Conservation (phyloP, 495 filamentous ascomycete species). For the Trichocladium uniseriatum region DNA sequence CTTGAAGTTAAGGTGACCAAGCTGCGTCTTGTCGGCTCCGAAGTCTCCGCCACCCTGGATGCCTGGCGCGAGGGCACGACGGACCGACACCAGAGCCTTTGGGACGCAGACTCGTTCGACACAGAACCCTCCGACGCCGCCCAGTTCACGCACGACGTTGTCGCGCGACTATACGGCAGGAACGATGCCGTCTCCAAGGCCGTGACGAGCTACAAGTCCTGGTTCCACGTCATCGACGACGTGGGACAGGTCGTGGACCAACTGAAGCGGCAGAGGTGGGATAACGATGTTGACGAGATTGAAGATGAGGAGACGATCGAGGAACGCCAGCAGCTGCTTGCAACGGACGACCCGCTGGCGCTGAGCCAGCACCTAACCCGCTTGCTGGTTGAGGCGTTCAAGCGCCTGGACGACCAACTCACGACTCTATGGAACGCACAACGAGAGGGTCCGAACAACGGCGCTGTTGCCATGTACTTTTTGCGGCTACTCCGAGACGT, state of each 20-base stretch:
- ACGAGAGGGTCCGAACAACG: constrained; percentile 35
- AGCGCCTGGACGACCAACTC: constrained; percentile 49
- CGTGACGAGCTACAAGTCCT: constrained; percentile 53
- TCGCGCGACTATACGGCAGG: constrained; percentile 50
- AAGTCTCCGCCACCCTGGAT: constrained; percentile 41
- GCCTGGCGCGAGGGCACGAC: constrained; percentile 46
- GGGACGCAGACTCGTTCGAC: constrained; percentile 49
- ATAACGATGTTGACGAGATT: constrained; percentile 64
- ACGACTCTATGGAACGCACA: constrained; percentile 36
- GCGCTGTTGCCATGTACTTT: constrained; percentile 56
- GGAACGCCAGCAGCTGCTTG: constrained; percentile 52
- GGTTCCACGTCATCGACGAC: constrained; percentile 55
- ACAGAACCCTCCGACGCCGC: constrained; percentile 35
- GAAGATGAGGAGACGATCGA: constrained; percentile 68
- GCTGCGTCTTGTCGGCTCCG: constrained; percentile 50
- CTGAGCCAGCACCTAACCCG: constrained; percentile 52
- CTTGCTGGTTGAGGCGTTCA: constrained; percentile 50
- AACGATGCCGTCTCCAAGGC: constrained; percentile 53
- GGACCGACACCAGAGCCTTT: constrained; percentile 42
- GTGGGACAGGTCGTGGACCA: constrained; percentile 53
- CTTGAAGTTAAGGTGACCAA: constrained; percentile 49
- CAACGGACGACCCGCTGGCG: constrained; percentile 59
- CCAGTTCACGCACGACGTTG: constrained; percentile 35
- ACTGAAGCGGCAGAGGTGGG: constrained; percentile 61
- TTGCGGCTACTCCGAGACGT: constrained; percentile 71